A percentile compares a stretch with the other conserved stretches of the same genome.
phyloP scores from a whole-genome alignment of 257 asterid genomes.

The Jaltomata sinuosa region DNA sequence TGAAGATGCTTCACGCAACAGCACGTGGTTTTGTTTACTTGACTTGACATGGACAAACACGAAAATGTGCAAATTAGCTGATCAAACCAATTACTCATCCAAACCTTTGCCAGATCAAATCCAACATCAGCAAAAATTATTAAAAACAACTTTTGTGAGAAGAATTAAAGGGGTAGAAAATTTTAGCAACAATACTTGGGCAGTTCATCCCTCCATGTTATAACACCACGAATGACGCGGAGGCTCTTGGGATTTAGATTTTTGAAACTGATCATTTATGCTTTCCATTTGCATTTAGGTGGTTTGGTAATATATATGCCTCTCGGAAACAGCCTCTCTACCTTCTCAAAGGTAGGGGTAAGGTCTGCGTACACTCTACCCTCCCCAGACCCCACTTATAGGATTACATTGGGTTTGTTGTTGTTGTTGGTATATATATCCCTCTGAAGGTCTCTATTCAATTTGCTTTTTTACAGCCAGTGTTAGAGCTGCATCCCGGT shows the following conservation, averaged over 20 bases:
- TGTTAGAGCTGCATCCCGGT: conserved; percentile 25
- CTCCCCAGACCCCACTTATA: no score
- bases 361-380: no score
- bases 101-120: not conserved
- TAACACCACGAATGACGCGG: not conserved
- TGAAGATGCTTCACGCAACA: not conserved
- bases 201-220: not conserved
- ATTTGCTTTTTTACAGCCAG: conserved; percentile 13
- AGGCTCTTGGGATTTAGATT: not conserved
- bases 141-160: not conserved
- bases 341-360: no score
- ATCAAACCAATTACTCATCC: not conserved
- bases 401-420: no score
- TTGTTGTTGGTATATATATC: no score
- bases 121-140: not conserved
- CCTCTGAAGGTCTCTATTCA: not conserved
- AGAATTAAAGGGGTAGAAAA: not conserved
- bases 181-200: not conserved
- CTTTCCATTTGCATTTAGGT: not conserved
- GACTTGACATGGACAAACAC: not conserved
- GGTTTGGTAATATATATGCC: no score
- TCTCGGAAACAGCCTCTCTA: no score
- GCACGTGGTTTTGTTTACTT: not conserved
- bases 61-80: not conserved
- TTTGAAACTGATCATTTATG: not conserved